Conservation (phyloP, 2,329 filamentous ascomycete species). For the Fusarium duplospermum region DNA sequence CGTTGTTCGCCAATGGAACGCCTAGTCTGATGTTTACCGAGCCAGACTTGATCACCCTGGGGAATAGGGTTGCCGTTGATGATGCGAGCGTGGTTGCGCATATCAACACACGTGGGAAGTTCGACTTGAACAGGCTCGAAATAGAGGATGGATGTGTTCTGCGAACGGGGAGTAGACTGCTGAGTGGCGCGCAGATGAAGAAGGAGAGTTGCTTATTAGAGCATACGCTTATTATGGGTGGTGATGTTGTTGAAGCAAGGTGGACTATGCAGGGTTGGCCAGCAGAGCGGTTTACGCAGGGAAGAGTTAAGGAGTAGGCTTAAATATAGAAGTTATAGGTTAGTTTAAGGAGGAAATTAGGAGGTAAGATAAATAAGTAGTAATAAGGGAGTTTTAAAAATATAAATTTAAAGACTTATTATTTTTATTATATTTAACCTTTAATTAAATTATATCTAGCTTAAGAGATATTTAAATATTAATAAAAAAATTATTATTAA, state of each 20-base stretch:
- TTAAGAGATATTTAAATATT: no score
- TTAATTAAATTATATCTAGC: no score
- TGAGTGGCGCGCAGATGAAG: conserved; percentile 65
- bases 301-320: not conserved
- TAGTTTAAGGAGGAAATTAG: no score
- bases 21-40: conserved; percentile 68
- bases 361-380: no score
- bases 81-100: conserved; percentile 68
- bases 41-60: conserved; percentile 65
- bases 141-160: conserved; percentile 65
- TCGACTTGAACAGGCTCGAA: conserved; percentile 63
- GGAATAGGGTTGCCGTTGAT: conserved; percentile 64
- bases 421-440: no score
- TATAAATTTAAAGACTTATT: no score
- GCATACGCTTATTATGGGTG: conserved; percentile 68
- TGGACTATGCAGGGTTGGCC: conserved; percentile 68
- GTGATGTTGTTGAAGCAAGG: conserved; percentile 64
- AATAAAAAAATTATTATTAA: not conserved
- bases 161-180: conserved; percentile 61
- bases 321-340: not conserved
- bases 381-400: no score
- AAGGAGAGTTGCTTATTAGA: conserved; percentile 65
- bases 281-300: conserved; percentile 35
- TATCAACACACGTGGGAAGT: conserved; percentile 67
- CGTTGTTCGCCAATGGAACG: conserved; percentile 64